Evolutionary conservation across 1,139 yeast species (phyloP), one percentile per base, ranked within the genome.

Genomic region (Arxiozyma slooffiae): DNA sequence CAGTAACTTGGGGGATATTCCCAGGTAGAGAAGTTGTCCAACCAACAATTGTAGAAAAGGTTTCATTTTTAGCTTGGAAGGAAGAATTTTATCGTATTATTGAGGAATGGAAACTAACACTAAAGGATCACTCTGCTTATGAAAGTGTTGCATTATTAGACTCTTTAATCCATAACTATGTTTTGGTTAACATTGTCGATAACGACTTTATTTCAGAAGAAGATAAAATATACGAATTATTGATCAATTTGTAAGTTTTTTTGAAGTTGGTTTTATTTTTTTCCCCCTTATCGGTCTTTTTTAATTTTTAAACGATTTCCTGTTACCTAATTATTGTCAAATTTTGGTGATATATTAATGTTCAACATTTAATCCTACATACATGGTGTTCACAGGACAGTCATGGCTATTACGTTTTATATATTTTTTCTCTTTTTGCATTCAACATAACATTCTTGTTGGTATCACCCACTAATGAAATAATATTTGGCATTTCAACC

Each of bases 1-100:
- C 97, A 8, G 97, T 89, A 49, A 92, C 98, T 16, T 92, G 98
- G 98, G 97, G 96, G 56, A 87, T 86, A 41, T 88, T 86, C 77
- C 96, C 96, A 20, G 95, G 95, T 46, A 85, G 85, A 65, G 96
- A 88, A 69, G 85, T 88, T 49, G 75, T 86, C 58, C 96, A 88
- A 68, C 95, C 96, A 50, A 88, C 96, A 1, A 86, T 88, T 63
- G 96, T 88, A n/a, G 96, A 88, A 66, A 82, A 81, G 64, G 80
- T 82, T 30, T 85, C 95, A 3, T 88, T 88, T 70, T 72, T 87
- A 60, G 96, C 97, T 9, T 92, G 98, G 98, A 90, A 88, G 67
- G 97, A 90, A 67, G 98, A 92, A 69, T 94, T 92, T 38, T 92
- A 78, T 74, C 75, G 88, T 57, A 80, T 92, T 54, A 77, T 90